phyloP scores from a whole-genome alignment of 306 rosid genomes.

The Fagus crenata region DNA sequence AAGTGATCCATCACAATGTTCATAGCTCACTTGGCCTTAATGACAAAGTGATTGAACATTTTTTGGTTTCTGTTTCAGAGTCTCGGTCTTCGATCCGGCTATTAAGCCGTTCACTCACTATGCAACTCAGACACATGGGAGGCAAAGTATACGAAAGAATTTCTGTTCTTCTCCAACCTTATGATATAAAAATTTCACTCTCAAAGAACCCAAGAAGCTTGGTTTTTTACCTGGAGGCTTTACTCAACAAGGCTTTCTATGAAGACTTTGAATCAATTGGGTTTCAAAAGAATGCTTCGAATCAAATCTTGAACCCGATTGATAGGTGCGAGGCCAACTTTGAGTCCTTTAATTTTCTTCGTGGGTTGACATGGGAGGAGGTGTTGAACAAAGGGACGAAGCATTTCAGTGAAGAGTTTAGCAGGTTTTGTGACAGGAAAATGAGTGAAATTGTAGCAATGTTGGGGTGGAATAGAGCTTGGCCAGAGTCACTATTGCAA shows the following conservation, averaged over 20 bases:
- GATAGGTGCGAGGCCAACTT: conserved; percentile 60
- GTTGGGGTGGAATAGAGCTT: conserved; percentile 94
- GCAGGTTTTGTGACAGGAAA: conserved; percentile 85
- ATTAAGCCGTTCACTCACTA: conserved; percentile 64
- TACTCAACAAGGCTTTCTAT: conserved; percentile 62
- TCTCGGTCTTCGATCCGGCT: conserved; percentile 61
- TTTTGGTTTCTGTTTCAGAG: conserved; percentile 67
- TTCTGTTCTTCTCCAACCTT: conserved; percentile 63
- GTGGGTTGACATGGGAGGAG: conserved; percentile 80
- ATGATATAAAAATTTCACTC: conserved; percentile 57
- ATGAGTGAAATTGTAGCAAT: conserved; percentile 91
- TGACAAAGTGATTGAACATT: conserved; percentile 46
- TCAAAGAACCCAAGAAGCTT: conserved; percentile 63
- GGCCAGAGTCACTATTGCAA: conserved; percentile 90
- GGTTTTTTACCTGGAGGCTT: conserved; percentile 67
- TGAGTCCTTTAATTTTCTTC: conserved; percentile 50
- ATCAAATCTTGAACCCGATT: conserved; percentile 55
- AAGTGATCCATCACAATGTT: conserved; percentile 9
- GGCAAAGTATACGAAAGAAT: conserved; percentile 65
- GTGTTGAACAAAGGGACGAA: conserved; percentile 82
- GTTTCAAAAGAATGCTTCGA: conserved; percentile 58
- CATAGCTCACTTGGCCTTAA: not conserved
- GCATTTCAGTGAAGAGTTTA: conserved; percentile 92
- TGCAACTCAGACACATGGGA: conserved; percentile 80
- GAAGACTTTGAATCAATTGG: conserved; percentile 84